phyloP scores from a whole-genome alignment of 805 yeast species.

The Nakazawaea wyomingensis region DNA sequence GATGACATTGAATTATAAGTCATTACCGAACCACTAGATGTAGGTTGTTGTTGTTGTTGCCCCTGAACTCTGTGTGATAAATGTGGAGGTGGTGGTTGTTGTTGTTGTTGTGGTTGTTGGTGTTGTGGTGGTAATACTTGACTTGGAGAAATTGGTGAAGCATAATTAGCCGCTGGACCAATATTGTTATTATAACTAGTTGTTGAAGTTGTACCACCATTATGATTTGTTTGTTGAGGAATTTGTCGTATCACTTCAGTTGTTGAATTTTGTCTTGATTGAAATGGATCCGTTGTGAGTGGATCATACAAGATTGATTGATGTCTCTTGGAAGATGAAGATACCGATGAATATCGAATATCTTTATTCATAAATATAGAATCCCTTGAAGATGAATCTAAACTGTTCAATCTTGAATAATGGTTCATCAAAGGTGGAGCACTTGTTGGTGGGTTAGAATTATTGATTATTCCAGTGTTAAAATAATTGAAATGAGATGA shows the following conservation, averaged over 20 bases:
- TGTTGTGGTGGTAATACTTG: slow-evolving; percentile 8
- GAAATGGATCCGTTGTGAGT: slow-evolving; percentile 10
- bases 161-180: neutral
- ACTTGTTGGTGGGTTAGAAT: no score
- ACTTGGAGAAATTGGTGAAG: slow-evolving; percentile 8
- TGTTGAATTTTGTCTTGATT: slow-evolving; percentile 9
- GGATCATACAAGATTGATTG: slow-evolving; percentile 10
- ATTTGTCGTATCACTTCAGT: slow-evolving; percentile 11
- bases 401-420: slow-evolving; percentile 9
- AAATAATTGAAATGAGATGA: no score
- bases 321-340: slow-evolving; percentile 13
- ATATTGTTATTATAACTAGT: no score
- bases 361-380: slow-evolving; percentile 17
- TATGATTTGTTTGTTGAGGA: no score
- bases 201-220: neutral
- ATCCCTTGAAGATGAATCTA: slow-evolving; percentile 9
- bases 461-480: no score
- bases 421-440: slow-evolving; percentile 4
- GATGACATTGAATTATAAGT: slow-evolving; percentile 13
- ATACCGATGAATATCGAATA: slow-evolving; percentile 15
- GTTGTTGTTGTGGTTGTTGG: slow-evolving; percentile 14
- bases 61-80: neutral
- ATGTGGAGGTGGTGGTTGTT: neutral
- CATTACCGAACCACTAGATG: slow-evolving; percentile 9
- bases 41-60: neutral